Base-by-base conservation (phyloP, 768 basidiomycete genomes). In the Termitomyces sp. region DNA sequence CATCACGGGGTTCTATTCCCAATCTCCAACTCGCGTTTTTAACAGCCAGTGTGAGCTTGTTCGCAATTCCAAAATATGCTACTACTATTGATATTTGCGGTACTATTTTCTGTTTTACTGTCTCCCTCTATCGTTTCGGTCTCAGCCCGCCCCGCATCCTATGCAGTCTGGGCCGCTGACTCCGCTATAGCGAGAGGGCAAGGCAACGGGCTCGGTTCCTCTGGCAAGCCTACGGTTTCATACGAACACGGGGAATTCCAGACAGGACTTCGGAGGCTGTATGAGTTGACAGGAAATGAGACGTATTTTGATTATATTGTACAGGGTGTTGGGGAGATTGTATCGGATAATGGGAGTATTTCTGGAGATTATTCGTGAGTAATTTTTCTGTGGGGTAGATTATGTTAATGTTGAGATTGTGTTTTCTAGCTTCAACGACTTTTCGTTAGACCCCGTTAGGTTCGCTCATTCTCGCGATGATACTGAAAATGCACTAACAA, bases 101-200 rank as follows among this genome's bases (percentile, higher is more conserved):
- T 32, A 2, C 15, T 55, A 15, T 16, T 33, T 10, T 35, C 38
- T 2, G n/a, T 60, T 53, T 52, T 42, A 13, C 11, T 53, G 23
- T 36, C 48, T 22, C 31, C 32, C 7, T 9, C 5, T 23, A 20
- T 20, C 44, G 5, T n/a, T n/a, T n/a, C 27, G 18, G 51, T 48
- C 20, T 25, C 29, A 12, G 73, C 73, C 18, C 65, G 68, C 1
- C 73, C 71, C 16, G 25, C 54, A 2, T 78, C 76, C 13, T 74
- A 77, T 46, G 75, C 76, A 6, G 64, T 70, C 5, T 80, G 76
- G 76, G 76, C 76, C 7, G 77, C 76, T 5, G 74, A 78, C 52
- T 78, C 76, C 1, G 74, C 68, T 1, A 78, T 80, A 53, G 59
- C 67, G 25, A 69, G 77, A 7, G 66, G 66, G 1, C 77, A 80